These are phyloP conservation scores for Sugiyamaella qingdaonensis DNA, from an alignment of 805 yeast species.

Conservation along the genomic window DNA sequence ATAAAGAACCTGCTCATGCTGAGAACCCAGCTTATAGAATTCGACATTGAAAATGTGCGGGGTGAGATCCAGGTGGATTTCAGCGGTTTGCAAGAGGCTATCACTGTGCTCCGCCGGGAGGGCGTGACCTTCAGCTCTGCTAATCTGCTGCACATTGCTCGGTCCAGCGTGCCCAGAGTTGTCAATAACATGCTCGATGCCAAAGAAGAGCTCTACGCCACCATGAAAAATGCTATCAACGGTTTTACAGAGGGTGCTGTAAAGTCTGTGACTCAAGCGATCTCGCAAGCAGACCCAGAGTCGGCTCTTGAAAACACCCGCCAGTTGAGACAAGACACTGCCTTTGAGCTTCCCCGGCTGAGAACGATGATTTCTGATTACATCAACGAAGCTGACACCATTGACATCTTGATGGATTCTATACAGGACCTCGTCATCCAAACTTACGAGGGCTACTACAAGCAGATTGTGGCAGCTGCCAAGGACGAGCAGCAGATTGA, in stretches of 20 bases:
- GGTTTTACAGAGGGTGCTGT: conserved; percentile 61
- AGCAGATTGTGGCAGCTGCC: conserved; percentile 29
- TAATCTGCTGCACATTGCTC: conserved; percentile 46
- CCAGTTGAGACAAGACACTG: conserved; percentile 47
- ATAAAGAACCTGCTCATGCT: conserved; percentile 68
- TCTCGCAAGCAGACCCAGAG: conserved; percentile 27
- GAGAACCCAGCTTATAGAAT: conserved; percentile 63
- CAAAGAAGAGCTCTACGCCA: conserved; percentile 64
- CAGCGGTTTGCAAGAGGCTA: conserved; percentile 62
- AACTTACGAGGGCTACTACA: conserved; percentile 53
- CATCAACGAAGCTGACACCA: conserved; percentile 52
- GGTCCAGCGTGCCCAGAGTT: conserved; percentile 72
- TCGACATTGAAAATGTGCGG: conserved; percentile 69
- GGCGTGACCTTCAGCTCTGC: conserved; percentile 29
- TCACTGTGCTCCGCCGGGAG: conserved; percentile 36
- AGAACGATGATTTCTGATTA: conserved; percentile 49
- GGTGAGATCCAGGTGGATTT: conserved; percentile 77
- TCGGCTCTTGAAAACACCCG: conserved; percentile 34
- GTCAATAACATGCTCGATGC: conserved; percentile 81
- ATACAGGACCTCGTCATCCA: conserved; percentile 56
- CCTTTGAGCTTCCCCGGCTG: conserved; percentile 53
- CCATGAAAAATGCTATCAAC: conserved; percentile 65
- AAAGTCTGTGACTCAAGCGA: conserved; percentile 45
- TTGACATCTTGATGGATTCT: conserved; percentile 55
- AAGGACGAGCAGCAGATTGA: conserved; percentile 33